Conservation (phyloP, 352 stramenopile species). For the Phytophthora megakarya region DNA sequence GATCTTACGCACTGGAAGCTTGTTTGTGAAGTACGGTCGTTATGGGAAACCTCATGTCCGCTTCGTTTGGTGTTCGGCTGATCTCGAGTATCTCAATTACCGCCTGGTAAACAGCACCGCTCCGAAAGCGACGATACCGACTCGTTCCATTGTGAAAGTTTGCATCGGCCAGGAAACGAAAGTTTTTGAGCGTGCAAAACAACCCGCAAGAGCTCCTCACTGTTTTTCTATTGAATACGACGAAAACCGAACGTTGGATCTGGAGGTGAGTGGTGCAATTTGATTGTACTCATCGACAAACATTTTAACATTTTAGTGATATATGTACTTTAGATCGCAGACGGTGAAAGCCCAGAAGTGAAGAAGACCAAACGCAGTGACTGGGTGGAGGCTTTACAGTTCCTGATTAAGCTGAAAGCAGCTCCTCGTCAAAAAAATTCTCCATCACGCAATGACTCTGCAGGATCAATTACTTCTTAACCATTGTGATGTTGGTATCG, state of each 20-base stretch:
- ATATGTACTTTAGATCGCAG: conserved; percentile 47
- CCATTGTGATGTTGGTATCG: too few relatives aligned
- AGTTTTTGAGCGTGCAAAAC: conserved; percentile 69
- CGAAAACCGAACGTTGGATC: conserved; percentile 70
- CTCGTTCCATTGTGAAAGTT: conserved; percentile 47
- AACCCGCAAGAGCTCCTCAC: conserved; percentile 50
- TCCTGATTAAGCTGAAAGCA: conserved; percentile 72
- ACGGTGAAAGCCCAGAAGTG: conserved; percentile 62
- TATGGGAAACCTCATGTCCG: conserved; percentile 77
- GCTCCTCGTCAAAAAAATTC: conserved; percentile 12
- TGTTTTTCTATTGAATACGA: conserved; percentile 84
- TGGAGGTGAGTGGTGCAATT: conserved; percentile 49
- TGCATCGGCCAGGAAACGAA: conserved; percentile 56
- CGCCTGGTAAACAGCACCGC: conserved; percentile 51
- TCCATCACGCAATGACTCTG: conserved; percentile 3
- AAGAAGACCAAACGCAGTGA: conserved; percentile 66
- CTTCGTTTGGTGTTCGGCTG: conserved; percentile 80
- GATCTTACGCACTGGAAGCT: conserved; percentile 65
- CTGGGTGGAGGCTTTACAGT: conserved; percentile 76
- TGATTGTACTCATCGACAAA: neutral
- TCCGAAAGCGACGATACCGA: conserved; percentile 67
- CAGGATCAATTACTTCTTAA: neutral
- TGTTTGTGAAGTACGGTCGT: conserved; percentile 84
- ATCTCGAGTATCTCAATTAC: conserved; percentile 81
- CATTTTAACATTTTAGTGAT: neutral